A percentile compares a stretch with the other conserved stretches of the same genome.
Conservation (phyloP, 257 asterid species). For the Ehretia macrophylla region DNA sequence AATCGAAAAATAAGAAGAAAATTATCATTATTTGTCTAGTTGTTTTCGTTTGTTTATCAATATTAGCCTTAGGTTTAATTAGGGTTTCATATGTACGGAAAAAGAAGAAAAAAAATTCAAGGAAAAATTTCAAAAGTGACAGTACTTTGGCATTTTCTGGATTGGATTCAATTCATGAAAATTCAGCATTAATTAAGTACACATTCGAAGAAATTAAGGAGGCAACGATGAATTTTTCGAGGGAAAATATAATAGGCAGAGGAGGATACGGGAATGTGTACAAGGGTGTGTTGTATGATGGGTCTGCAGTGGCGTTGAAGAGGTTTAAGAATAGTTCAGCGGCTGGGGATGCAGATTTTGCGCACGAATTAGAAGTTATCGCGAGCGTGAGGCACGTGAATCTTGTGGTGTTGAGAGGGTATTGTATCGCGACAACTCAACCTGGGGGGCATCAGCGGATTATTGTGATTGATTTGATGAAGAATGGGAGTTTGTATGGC, state of each 20-base stretch:
- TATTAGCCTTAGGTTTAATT: background rate
- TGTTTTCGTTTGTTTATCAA: background rate
- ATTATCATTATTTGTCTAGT: background rate
- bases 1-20: background rate
- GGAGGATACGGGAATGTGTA: slow-evolving; percentile 19
- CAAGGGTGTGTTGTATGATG: slow-evolving; percentile 12
- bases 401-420: slow-evolving; percentile 15
- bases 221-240: slow-evolving; percentile 16
- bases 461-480: slow-evolving; percentile 15
- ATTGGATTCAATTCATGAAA: slow-evolving; percentile 6
- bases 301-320: slow-evolving; percentile 19
- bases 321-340: slow-evolving; percentile 15
- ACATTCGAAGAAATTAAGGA: slow-evolving; percentile 11
- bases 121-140: background rate
- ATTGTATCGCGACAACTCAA: slow-evolving; percentile 12
- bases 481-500: slow-evolving; percentile 16
- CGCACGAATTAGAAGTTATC: slow-evolving; percentile 19
- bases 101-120: background rate
- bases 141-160: background rate
- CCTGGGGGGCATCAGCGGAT: slow-evolving; percentile 17
- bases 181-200: slow-evolving; percentile 7
- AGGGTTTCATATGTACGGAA: background rate
- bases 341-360: slow-evolving; percentile 12
- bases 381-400: slow-evolving; percentile 25
- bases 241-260: slow-evolving; percentile 12